Evolutionary conservation across 306 rosid species (phyloP).

Genomic region (Gynostemma pentaphyllum): DNA sequence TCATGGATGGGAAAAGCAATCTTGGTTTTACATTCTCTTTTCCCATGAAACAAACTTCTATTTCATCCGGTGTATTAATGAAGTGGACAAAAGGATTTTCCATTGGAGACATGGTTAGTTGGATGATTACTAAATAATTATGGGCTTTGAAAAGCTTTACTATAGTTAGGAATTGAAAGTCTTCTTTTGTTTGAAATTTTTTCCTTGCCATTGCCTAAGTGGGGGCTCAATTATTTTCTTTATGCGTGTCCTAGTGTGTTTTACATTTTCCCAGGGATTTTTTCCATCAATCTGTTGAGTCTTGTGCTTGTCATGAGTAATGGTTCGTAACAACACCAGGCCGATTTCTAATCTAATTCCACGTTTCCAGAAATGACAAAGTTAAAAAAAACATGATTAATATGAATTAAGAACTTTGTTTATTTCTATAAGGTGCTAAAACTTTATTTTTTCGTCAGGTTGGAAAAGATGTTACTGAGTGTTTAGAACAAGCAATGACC

Average conservation of each 20-base stretch:
- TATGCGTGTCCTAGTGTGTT: neutral
- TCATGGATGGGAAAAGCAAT: slow-evolving; percentile 39
- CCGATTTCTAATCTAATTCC: neutral
- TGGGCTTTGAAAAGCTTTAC: slow-evolving; percentile 5
- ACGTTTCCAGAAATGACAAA: neutral
- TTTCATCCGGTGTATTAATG: slow-evolving; percentile 68
- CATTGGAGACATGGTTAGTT: slow-evolving; percentile 49
- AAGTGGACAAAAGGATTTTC: slow-evolving; percentile 90
- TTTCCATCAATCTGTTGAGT: neutral
- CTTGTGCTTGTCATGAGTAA: neutral
- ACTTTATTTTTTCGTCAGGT: slow-evolving; percentile 35
- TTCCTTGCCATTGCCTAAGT: neutral
- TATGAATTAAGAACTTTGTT: neutral
- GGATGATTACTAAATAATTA: slow-evolving; percentile 1
- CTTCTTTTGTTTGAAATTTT: neutral
- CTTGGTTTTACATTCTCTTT: slow-evolving; percentile 94
- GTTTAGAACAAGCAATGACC: slow-evolving; percentile 64
- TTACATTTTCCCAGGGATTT: neutral
- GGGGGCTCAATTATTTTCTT: neutral
- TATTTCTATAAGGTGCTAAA: neutral
- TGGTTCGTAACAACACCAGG: neutral
- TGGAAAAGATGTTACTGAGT: slow-evolving; percentile 63
- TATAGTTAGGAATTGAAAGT: slow-evolving; percentile 1
- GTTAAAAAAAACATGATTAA: neutral
- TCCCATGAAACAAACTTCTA: slow-evolving; percentile 71